These are phyloP conservation scores for Breviolum minutum DNA, from an alignment of 73 alveolate genomes.

Conservation along the genomic window DNA sequence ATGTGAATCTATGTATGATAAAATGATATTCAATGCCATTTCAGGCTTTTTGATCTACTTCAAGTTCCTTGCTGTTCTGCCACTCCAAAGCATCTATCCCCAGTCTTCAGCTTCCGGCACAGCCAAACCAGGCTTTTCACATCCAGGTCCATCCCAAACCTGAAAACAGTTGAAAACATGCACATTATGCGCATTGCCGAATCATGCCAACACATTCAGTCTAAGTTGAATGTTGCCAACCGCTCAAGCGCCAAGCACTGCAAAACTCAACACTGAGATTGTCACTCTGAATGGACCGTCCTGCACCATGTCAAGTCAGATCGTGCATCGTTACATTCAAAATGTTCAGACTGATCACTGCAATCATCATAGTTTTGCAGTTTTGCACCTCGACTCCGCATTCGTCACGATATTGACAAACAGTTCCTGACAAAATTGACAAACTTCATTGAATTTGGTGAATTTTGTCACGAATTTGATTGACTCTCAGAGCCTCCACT, in stretches of 20 bases:
- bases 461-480: no score
- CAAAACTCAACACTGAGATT: neutral
- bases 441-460: neutral
- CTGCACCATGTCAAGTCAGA: neutral
- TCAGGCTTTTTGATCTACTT: no score
- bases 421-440: neutral
- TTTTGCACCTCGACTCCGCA: neutral
- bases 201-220: neutral
- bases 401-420: slow-evolving; percentile 17
- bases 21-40: no score
- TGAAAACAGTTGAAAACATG: neutral
- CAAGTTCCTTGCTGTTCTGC: no score
- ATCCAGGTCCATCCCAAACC: slow-evolving; percentile 82
- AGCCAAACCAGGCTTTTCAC: slow-evolving; percentile 82
- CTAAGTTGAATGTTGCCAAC: no score
- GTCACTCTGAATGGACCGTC: slow-evolving; percentile 5
- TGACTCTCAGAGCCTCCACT: neutral
- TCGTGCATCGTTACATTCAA: neutral
- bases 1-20: neutral
- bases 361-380: neutral
- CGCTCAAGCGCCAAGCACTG: neutral
- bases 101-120: slow-evolving; percentile 1
- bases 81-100: neutral
- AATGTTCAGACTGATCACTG: neutral
- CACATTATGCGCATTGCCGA: neutral